Percentiles rank a stretch among this genome's conserved stretches.
Evolutionary conservation across 1,139 yeast species (phyloP).

Genomic region (Kodamaea alishanica): DNA sequence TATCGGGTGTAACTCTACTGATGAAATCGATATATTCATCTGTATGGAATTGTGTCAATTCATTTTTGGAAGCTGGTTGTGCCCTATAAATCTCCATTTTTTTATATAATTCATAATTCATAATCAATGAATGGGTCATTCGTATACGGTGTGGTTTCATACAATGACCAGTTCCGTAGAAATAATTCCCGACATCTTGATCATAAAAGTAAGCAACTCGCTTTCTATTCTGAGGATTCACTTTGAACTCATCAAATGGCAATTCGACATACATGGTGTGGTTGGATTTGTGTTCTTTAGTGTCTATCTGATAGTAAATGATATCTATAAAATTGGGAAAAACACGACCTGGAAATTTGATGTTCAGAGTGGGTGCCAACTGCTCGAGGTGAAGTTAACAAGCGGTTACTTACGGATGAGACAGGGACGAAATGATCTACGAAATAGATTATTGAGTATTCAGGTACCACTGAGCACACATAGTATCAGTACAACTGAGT

Average conservation of each 20-base stretch:
- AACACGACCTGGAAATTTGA: too few species aligned
- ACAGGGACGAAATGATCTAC: too few species aligned
- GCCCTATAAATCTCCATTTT: conserved; percentile 97
- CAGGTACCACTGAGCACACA: too few species aligned
- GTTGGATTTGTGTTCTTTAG: not conserved
- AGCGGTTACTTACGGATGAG: too few species aligned
- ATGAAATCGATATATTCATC: conserved; percentile 95
- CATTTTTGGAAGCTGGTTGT: conserved; percentile 95
- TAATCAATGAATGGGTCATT: conserved; percentile 95
- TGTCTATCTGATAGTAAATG: too few species aligned
- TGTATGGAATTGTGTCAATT: conserved; percentile 97
- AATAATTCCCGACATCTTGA: conserved; percentile 93
- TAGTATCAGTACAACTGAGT: too few species aligned
- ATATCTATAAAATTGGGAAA: too few species aligned
- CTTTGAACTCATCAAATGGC: conserved; percentile 46
- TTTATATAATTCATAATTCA: conserved; percentile 95
- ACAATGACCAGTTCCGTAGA: conserved; percentile 97
- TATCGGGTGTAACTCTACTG: conserved; percentile 91
- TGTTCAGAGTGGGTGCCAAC: too few species aligned
- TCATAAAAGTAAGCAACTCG: conserved; percentile 48
- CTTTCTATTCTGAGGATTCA: conserved; percentile 35
- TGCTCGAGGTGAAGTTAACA: too few species aligned
- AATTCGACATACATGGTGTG: conserved; percentile 38
- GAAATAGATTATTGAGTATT: too few species aligned
- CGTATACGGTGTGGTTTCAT: conserved; percentile 98